These are phyloP conservation scores for Apiospora pterosperma DNA, from an alignment of 2,329 filamentous ascomycete species.

Conservation along the genomic window DNA sequence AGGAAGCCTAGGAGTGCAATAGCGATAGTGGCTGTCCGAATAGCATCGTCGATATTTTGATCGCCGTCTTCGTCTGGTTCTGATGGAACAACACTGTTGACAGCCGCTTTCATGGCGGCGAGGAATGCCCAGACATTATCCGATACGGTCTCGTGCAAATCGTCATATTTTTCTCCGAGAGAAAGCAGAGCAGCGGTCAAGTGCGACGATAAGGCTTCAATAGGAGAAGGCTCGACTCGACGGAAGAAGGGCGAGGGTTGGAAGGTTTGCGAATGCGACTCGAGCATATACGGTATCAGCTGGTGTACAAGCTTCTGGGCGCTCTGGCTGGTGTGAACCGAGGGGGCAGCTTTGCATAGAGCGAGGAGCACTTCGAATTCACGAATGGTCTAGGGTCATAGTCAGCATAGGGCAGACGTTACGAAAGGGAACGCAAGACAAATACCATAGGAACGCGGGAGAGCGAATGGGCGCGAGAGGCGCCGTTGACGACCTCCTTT, in stretches of 20 bases:
- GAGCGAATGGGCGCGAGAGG: constrained; percentile 39
- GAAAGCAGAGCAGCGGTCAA: constrained; percentile 79
- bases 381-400: constrained; percentile 63
- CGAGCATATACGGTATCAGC: constrained; percentile 78
- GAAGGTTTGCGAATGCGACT: constrained; percentile 78
- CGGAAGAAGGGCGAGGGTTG: constrained; percentile 78
- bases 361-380: constrained; percentile 92
- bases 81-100: constrained; percentile 51
- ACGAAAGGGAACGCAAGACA: not conserved
- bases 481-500: constrained; percentile 47
- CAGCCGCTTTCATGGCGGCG: constrained; percentile 62
- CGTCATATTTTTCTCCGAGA: constrained; percentile 69
- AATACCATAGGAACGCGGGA: constrained; percentile 59
- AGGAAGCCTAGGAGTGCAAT: constrained; percentile 90
- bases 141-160: constrained; percentile 63
- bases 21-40: constrained; percentile 70
- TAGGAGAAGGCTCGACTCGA: constrained; percentile 81
- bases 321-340: constrained; percentile 65
- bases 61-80: constrained; percentile 54
- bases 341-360: constrained; percentile 83
- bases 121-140: constrained; percentile 70
- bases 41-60: constrained; percentile 62
- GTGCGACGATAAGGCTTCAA: constrained; percentile 76
- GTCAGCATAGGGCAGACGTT: not conserved
- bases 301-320: constrained; percentile 78